Percentiles rank a stretch among this genome's conserved stretches.
These are phyloP conservation scores for Talaromyces islandicus DNA, from an alignment of 2,329 filamentous ascomycete species.

Conservation along the genomic window DNA sequence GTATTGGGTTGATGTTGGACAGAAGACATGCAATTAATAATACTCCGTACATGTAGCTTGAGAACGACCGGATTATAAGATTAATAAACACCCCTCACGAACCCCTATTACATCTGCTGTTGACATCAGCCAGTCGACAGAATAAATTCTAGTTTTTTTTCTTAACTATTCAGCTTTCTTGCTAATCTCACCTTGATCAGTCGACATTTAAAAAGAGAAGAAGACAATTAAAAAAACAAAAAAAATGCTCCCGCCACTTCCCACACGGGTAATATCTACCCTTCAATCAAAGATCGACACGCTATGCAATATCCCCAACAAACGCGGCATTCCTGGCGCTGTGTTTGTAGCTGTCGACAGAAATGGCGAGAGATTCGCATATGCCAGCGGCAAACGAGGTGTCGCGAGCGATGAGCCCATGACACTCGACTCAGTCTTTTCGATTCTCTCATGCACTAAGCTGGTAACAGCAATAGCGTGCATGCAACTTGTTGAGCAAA, in stretches of 20 bases:
- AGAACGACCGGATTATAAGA: no score
- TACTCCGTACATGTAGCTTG: no score
- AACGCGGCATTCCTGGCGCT: not conserved
- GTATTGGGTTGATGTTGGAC: not conserved
- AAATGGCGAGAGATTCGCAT: slow-evolving; percentile 18
- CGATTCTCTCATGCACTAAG: slow-evolving; percentile 55
- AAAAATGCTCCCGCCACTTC: not conserved
- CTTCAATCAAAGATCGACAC: not conserved
- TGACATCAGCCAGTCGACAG: not conserved
- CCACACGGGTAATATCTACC: not conserved
- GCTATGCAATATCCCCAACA: not conserved
- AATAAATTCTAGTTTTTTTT: no score
- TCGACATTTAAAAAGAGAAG: not conserved
- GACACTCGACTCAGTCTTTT: slow-evolving; percentile 28
- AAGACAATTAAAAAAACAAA: not conserved
- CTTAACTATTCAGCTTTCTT: not conserved
- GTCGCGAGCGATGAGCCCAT: slow-evolving; percentile 16
- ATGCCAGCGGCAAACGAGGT: slow-evolving; percentile 20
- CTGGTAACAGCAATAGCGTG: slow-evolving; percentile 46
- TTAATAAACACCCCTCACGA: not conserved
- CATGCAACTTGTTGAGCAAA: slow-evolving; percentile 54
- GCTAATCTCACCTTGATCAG: not conserved
- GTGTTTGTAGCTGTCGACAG: slow-evolving; percentile 17
- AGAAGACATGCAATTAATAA: not conserved
- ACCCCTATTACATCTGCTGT: no score